phyloP scores from a whole-genome alignment of 768 basidiomycete genomes.

The Chiua virens region DNA sequence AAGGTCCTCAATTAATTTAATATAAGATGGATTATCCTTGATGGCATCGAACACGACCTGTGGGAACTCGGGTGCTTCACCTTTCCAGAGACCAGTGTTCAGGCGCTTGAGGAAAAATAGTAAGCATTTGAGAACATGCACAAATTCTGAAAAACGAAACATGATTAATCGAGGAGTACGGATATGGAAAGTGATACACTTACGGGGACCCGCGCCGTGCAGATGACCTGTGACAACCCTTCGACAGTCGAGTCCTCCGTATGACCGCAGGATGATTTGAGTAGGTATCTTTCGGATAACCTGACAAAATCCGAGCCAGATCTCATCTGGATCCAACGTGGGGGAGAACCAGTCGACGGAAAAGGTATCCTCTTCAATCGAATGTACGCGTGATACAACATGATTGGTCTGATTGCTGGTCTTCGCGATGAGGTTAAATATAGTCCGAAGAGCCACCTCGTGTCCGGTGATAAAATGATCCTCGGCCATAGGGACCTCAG shows the following conservation, averaged over 20 bases:
- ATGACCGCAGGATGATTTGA: constrained; percentile 36
- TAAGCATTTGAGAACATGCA: constrained; percentile 56
- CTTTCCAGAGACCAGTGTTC: constrained; percentile 61
- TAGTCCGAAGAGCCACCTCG: constrained; percentile 41
- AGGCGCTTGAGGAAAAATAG: constrained; percentile 59
- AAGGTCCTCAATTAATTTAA: constrained; percentile 41
- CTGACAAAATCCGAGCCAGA: constrained; percentile 53
- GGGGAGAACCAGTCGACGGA: constrained; percentile 26
- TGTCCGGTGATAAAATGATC: constrained; percentile 52
- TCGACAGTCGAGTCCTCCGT: constrained; percentile 44
- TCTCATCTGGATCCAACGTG: constrained; percentile 38
- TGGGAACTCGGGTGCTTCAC: constrained; percentile 70
- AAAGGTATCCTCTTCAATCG: constrained; percentile 4
- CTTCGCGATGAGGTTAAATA: constrained; percentile 30
- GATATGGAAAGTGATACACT: constrained; percentile 34
- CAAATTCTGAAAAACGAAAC: constrained; percentile 53
- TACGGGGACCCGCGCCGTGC: constrained; percentile 59
- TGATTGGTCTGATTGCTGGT: background rate
- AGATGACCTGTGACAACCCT: constrained; percentile 61
- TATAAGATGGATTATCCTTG: constrained; percentile 69
- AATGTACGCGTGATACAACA: background rate
- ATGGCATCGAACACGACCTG: constrained; percentile 79
- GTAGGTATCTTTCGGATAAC: constrained; percentile 57
- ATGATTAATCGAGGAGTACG: background rate
- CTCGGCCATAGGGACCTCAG: constrained; percentile 44